Conservation (phyloP, 345 rosid species). For the Cochlearia excelsa region DNA sequence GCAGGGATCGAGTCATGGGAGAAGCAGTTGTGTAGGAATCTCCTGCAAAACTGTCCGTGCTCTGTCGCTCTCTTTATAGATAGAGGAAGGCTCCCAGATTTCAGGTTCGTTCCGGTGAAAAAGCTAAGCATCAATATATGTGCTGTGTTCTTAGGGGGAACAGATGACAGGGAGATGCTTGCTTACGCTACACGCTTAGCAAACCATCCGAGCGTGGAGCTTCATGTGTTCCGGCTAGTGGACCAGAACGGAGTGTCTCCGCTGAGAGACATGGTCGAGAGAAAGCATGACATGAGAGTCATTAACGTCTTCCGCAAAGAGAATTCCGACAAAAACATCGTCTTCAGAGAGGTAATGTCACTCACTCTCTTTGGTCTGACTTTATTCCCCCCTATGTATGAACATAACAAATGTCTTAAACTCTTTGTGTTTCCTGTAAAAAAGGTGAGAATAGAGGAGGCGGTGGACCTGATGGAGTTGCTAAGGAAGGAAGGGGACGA, state of each 20-base stretch:
- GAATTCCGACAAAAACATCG: neutral
- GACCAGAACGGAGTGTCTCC: slow-evolving; percentile 10
- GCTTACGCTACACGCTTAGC: slow-evolving; percentile 41
- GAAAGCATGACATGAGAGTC: slow-evolving; percentile 24
- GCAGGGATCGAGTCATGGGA: slow-evolving; percentile 26
- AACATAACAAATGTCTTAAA: too few species aligned
- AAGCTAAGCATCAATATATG: slow-evolving; percentile 25
- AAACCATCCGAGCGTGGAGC: slow-evolving; percentile 24
- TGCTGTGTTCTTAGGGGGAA: slow-evolving; percentile 45
- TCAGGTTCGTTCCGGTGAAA: slow-evolving; percentile 28
- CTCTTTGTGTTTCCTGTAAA: too few species aligned
- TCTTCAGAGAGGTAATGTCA: slow-evolving; percentile 28
- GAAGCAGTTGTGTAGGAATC: slow-evolving; percentile 24
- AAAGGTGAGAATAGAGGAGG: slow-evolving; percentile 32
- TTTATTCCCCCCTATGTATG: too few species aligned
- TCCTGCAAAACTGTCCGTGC: slow-evolving; percentile 36
- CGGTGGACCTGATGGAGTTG: slow-evolving; percentile 19
- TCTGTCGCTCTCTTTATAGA: slow-evolving; percentile 36
- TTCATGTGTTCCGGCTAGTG: slow-evolving; percentile 30
- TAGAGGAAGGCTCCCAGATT: slow-evolving; percentile 38
- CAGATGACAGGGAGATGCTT: slow-evolving; percentile 50
- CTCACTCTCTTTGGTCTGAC: neutral
- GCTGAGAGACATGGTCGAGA: slow-evolving; percentile 35
- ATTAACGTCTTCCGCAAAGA: slow-evolving; percentile 34
- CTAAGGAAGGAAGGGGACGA: slow-evolving; percentile 29